Conservation (phyloP, 2,329 filamentous ascomycete genomes). For the Sporothrix phasma region DNA sequence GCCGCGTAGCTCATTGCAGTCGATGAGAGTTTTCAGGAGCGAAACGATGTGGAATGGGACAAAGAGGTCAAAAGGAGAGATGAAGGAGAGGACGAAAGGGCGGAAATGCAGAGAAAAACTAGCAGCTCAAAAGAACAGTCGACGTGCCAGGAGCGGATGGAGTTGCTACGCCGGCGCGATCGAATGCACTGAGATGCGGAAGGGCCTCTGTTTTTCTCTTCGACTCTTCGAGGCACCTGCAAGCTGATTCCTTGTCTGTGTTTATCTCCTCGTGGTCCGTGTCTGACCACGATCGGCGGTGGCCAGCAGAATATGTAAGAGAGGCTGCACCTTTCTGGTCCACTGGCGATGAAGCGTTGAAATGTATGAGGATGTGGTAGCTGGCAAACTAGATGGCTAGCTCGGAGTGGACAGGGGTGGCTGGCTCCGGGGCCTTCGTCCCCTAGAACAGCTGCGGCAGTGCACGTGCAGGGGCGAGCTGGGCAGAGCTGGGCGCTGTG, state of each 20-base stretch:
- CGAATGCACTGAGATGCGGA: background rate
- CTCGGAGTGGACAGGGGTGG: background rate
- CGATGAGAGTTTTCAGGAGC: background rate
- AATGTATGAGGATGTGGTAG: background rate
- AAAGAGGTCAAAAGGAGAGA: background rate
- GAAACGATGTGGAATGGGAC: background rate
- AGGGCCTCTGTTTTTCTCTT: background rate
- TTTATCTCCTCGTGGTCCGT: background rate
- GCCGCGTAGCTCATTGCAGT: background rate
- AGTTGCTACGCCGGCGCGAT: background rate
- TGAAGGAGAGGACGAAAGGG: background rate
- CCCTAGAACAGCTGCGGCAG: background rate
- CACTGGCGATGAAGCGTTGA: background rate
- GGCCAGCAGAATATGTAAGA: background rate
- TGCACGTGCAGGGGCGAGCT: background rate
- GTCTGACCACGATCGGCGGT: background rate
- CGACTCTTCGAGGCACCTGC: background rate
- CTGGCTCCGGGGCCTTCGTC: background rate
- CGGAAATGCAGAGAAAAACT: background rate
- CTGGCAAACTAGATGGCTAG: background rate
- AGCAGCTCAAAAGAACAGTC: background rate
- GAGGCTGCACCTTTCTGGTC: background rate
- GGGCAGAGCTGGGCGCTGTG: background rate
- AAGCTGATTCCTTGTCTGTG: background rate
- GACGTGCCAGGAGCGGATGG: background rate